Evolutionary conservation across 139 green algal species (phyloP).

Genomic region (Closterium sp.): DNA sequence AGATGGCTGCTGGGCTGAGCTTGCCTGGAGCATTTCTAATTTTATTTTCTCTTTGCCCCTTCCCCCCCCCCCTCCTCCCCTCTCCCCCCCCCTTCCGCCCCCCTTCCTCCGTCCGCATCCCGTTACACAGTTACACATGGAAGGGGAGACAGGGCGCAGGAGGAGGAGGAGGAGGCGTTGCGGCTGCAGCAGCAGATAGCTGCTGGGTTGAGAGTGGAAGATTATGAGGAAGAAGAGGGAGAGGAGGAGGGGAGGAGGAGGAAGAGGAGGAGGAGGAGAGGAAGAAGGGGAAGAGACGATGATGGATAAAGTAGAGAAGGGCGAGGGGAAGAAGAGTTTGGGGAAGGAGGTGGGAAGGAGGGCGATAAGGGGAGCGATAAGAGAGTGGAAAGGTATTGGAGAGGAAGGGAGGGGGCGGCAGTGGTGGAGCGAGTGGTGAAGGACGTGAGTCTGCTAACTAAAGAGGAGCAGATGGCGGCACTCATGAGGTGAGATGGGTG

Average conservation of each 20-base stretch:
- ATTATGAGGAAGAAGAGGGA: slow-evolving; percentile 61
- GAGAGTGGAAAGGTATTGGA: background rate
- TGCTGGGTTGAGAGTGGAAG: slow-evolving; percentile 59
- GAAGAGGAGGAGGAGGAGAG: slow-evolving; percentile 40
- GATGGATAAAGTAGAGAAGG: background rate
- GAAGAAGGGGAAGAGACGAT: background rate
- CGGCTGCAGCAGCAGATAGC: slow-evolving; percentile 68
- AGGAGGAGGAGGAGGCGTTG: slow-evolving; percentile 73
- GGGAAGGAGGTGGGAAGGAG: background rate
- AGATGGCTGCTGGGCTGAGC: slow-evolving; percentile 55
- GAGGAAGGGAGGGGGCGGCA: background rate
- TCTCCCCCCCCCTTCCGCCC: no score
- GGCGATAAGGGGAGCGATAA: background rate
- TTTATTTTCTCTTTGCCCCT: no score
- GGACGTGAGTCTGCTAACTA: slow-evolving; percentile 26
- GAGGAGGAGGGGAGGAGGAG: slow-evolving; percentile 35
- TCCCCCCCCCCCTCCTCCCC: background rate
- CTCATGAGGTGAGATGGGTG: slow-evolving; percentile 41
- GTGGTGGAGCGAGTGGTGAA: background rate
- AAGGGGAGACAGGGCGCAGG: slow-evolving; percentile 71
- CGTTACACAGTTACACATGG: slow-evolving; percentile 29
- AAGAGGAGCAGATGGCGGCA: slow-evolving; percentile 54
- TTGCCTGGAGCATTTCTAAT: no score
- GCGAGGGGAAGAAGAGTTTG: background rate
- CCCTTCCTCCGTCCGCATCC: no score